phyloP scores from a whole-genome alignment of 176 grass and related monocot species.

The Oryza meridionalis region DNA sequence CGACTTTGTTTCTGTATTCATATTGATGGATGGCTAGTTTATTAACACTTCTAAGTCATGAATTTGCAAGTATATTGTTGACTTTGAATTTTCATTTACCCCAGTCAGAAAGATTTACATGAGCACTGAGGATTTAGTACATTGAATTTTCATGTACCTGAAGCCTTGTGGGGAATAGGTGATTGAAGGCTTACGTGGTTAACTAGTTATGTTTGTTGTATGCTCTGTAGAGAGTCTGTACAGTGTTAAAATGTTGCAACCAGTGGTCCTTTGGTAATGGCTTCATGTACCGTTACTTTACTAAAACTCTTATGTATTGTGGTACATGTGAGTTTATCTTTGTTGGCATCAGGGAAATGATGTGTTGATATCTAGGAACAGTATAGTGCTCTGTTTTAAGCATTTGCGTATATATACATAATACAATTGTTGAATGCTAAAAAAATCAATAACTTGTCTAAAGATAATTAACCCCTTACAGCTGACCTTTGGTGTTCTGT shows the following conservation, averaged over 20 bases:
- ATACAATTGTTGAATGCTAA: not conserved
- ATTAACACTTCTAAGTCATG: not conserved
- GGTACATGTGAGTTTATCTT: not conserved
- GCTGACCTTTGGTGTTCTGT: slow-evolving; percentile 4
- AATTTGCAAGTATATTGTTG: not conserved
- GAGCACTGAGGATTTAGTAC: not conserved
- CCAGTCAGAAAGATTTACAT: not conserved
- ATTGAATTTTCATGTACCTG: not conserved
- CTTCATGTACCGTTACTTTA: not conserved
- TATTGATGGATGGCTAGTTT: not conserved
- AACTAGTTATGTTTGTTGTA: not conserved
- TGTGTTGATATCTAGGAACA: slow-evolving; percentile 4
- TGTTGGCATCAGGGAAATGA: not conserved
- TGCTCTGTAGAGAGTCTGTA: not conserved
- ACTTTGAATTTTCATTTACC: not conserved
- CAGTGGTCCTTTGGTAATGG: not conserved
- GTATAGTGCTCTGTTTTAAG: not conserved
- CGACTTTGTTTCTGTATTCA: not conserved
- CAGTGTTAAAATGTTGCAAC: not conserved
- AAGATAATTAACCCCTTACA: not conserved
- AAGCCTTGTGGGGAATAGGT: not conserved
- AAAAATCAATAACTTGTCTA: not conserved
- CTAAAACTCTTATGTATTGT: not conserved
- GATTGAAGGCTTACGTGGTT: not conserved
- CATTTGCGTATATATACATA: too few species aligned